Evolutionary conservation across 2,329 filamentous ascomycete species (phyloP).

Genomic region (Akanthomyces dipterigenus): DNA sequence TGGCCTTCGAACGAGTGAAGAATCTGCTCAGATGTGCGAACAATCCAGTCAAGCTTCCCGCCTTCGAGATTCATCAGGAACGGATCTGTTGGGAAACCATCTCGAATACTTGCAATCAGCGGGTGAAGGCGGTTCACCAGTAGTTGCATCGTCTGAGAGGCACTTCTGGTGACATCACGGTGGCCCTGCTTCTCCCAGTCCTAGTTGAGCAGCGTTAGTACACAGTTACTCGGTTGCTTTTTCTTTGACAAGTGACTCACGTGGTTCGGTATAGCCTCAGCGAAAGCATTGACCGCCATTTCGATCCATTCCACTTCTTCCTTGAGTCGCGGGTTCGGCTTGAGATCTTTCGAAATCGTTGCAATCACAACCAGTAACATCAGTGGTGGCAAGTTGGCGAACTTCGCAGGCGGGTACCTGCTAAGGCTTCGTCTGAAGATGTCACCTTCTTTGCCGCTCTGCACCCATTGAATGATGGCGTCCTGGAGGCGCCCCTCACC

Average conservation of each 20-base stretch:
- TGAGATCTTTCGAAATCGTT: conserved; percentile 54
- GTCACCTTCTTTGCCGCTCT: conserved; percentile 54
- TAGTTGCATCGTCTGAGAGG: conserved; percentile 32
- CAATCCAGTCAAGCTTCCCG: conserved; percentile 33
- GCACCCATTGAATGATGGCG: conserved; percentile 60
- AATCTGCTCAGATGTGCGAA: conserved; percentile 29
- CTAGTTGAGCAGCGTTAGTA: conserved; percentile 17
- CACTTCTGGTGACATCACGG: conserved; percentile 32
- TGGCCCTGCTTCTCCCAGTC: conserved; percentile 32
- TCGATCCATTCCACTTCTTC: conserved; percentile 56
- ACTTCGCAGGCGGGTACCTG: conserved; percentile 31
- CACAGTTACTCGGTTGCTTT: not conserved
- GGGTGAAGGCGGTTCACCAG: conserved; percentile 29
- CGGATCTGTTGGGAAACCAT: conserved; percentile 32
- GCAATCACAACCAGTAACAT: conserved; percentile 59
- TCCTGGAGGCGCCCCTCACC: conserved; percentile 54
- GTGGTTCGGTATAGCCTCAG: conserved; percentile 39
- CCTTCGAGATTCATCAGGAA: conserved; percentile 32
- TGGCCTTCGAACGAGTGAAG: conserved; percentile 25
- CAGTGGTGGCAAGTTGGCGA: conserved; percentile 52
- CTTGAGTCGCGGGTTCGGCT: conserved; percentile 42
- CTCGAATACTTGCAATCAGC: conserved; percentile 27
- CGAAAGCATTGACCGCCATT: conserved; percentile 49
- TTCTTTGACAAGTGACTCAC: conserved; percentile 34
- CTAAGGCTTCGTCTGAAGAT: conserved; percentile 47